Percentiles rank a stretch among this genome's conserved stretches.
These are phyloP conservation scores for Lathyrus oleraceus DNA, from an alignment of 306 rosid genomes.

Conservation along the genomic window DNA sequence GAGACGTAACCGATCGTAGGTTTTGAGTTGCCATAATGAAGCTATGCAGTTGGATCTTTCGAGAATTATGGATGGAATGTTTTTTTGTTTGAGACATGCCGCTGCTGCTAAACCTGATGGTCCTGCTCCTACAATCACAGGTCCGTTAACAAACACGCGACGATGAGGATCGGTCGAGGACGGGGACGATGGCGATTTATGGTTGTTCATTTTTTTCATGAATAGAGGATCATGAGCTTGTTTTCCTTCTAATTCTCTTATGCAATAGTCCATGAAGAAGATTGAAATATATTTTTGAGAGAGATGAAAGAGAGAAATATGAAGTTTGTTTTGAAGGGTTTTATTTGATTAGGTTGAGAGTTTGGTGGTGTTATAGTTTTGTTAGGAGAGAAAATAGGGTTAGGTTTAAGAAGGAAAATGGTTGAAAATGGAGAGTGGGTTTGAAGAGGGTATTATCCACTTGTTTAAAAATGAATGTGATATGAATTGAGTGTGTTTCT, in stretches of 20 bases:
- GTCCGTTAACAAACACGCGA: slow-evolving; percentile 41
- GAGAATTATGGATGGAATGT: slow-evolving; percentile 48
- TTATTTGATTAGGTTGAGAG: slow-evolving; percentile 31
- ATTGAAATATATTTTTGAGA: slow-evolving; percentile 4
- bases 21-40: slow-evolving; percentile 77
- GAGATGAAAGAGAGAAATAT: neutral
- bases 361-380: neutral
- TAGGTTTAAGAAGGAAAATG: slow-evolving; percentile 26
- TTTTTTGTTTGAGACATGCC: slow-evolving; percentile 57
- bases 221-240: slow-evolving; percentile 69
- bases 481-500: neutral
- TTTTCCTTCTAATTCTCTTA: slow-evolving; percentile 68
- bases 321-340: neutral
- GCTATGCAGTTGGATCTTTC: slow-evolving; percentile 88
- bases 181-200: neutral
- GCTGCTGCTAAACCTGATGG: slow-evolving; percentile 89
- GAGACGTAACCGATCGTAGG: slow-evolving; percentile 71
- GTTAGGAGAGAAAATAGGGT: neutral
- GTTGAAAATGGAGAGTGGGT: slow-evolving; percentile 53
- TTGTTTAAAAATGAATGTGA: slow-evolving; percentile 41
- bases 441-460: slow-evolving; percentile 56
- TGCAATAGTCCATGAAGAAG: slow-evolving; percentile 47
- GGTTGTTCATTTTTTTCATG: slow-evolving; percentile 34
- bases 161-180: neutral
- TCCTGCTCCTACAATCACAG: slow-evolving; percentile 83